phyloP scores from a whole-genome alignment of 202 grass and related monocot species.

The Miscanthus sacchariflorus region DNA sequence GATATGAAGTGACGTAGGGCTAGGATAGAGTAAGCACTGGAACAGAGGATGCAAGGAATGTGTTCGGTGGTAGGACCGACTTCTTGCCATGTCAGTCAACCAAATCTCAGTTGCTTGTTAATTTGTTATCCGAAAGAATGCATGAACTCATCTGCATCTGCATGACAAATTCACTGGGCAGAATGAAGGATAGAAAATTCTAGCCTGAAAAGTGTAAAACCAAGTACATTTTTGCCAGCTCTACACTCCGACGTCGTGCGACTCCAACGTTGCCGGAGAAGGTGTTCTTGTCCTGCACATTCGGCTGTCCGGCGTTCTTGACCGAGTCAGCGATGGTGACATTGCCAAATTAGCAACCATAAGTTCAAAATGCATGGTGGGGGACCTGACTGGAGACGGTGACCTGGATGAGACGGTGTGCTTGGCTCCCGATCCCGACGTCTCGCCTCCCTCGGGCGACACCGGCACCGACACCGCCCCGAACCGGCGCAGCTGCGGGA shows the following conservation, averaged over 20 bases:
- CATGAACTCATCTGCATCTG: neutral
- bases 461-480: neutral
- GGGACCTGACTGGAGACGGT: slow-evolving; percentile 24
- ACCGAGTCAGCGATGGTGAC: slow-evolving; percentile 18
- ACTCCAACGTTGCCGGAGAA: slow-evolving; percentile 20
- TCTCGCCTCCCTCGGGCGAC: slow-evolving; percentile 16
- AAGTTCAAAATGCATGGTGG: neutral
- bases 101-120: neutral
- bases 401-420: neutral
- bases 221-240: neutral
- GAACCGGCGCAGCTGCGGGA: slow-evolving; percentile 46
- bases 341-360: neutral
- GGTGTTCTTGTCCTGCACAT: slow-evolving; percentile 7
- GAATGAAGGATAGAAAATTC: neutral
- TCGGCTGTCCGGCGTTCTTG: neutral
- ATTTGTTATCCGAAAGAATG: neutral
- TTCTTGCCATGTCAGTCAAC: neutral
- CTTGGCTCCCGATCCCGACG: neutral
- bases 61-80: neutral
- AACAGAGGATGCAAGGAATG: neutral
- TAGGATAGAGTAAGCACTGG: neutral
- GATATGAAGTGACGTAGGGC: no score
- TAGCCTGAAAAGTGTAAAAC: neutral
- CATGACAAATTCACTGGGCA: neutral
- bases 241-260: slow-evolving; percentile 7